phyloP scores from a whole-genome alignment of 2,329 filamentous ascomycete genomes.

The Bipolaris zeicola region DNA sequence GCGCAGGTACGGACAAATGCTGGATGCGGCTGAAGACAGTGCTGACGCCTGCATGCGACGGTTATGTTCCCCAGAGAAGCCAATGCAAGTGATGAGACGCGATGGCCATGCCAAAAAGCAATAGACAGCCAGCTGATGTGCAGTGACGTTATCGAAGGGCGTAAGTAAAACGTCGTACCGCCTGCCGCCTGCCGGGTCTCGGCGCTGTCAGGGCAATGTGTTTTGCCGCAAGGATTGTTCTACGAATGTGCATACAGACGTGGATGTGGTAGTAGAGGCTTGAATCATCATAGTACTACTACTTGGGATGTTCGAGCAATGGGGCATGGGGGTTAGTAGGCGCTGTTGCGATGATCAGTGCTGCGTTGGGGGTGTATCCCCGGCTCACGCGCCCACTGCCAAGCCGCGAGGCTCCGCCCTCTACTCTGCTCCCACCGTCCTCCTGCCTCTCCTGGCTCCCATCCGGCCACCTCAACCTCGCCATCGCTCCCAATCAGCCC shows the following conservation, averaged over 20 bases:
- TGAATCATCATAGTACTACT: no score
- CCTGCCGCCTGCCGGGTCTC: background rate
- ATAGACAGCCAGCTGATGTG: background rate
- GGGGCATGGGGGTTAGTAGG: background rate
- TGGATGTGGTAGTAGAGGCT: no score
- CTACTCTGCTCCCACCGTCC: conserved; percentile 1
- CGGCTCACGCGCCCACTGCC: conserved; percentile 7
- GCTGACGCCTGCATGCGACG: background rate
- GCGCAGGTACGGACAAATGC: background rate
- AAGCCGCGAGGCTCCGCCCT: conserved; percentile 6
- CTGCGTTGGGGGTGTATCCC: background rate
- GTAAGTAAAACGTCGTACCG: background rate
- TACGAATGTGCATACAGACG: no score
- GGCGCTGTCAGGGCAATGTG: no score
- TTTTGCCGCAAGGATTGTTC: no score
- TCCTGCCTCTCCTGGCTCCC: conserved; percentile 15
- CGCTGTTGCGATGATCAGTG: conserved; percentile 9
- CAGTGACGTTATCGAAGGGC: background rate
- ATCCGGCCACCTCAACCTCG: background rate
- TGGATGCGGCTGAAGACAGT: background rate
- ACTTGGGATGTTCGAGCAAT: no score
- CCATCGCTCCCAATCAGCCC: conserved; percentile 1
- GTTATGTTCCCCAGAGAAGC: background rate
- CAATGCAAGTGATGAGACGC: background rate
- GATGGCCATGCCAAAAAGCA: background rate